A percentile compares a stretch with the other conserved stretches of the same genome.
Evolutionary conservation across 768 basidiomycete species (phyloP).

Genomic region (Termitomyces sp.): DNA sequence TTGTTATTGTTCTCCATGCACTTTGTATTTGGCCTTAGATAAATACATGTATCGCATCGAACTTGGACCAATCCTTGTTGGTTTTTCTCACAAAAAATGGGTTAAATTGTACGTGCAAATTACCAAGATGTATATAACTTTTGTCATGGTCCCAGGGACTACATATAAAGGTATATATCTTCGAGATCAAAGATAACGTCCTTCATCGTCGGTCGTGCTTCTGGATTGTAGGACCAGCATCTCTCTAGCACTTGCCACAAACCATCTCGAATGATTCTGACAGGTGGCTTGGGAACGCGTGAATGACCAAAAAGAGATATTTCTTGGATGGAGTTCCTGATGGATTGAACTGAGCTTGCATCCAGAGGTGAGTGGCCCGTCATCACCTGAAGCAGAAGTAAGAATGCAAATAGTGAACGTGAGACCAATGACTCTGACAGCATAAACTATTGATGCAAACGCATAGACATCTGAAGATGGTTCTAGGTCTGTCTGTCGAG

Average conservation of each 20-base stretch:
- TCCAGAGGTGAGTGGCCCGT: constrained; percentile 9
- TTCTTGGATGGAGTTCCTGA: background rate
- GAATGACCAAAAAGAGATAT: background rate
- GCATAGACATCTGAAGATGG: constrained; percentile 16
- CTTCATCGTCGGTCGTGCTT: constrained; percentile 1
- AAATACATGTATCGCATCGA: background rate
- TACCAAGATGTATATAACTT: background rate
- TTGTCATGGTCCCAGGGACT: background rate
- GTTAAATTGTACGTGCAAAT: too few relatives aligned
- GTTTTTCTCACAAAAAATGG: background rate
- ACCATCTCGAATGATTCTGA: background rate
- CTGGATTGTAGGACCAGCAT: constrained; percentile 6
- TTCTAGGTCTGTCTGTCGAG: background rate
- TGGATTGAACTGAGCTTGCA: background rate
- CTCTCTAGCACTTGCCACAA: constrained; percentile 6
- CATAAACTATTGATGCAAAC: constrained; percentile 7
- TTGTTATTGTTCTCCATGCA: constrained; percentile 8
- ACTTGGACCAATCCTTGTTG: background rate
- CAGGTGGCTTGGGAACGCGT: background rate
- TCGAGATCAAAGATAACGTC: constrained; percentile 7
- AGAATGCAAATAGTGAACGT: background rate
- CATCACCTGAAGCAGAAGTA: constrained; percentile 5
- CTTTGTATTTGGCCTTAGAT: constrained; percentile 3
- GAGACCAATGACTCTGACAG: constrained; percentile 7
- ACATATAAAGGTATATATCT: constrained; percentile 11